phyloP scores from a whole-genome alignment of 2,329 filamentous ascomycete genomes.

The Aspergillus floridensis region DNA sequence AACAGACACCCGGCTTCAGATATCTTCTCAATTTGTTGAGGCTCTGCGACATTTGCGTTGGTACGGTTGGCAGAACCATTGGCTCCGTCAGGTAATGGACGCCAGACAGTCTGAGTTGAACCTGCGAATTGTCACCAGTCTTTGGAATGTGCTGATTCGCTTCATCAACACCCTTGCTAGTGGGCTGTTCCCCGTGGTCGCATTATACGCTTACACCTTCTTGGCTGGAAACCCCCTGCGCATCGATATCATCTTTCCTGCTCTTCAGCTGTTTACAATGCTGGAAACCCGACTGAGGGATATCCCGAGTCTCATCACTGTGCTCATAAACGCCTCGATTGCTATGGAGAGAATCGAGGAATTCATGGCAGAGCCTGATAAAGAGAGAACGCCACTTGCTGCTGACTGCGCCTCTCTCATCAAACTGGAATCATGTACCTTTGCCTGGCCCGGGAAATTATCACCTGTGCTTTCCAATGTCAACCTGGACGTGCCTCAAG shows the following conservation, averaged over 20 bases:
- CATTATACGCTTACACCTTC: conserved; percentile 77
- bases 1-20: conserved; percentile 75
- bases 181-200: conserved; percentile 73
- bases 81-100: conserved; percentile 68
- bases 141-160: conserved; percentile 62
- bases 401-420: conserved; percentile 30
- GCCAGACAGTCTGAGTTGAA: conserved; percentile 66
- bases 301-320: conserved; percentile 71
- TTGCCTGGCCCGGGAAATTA: conserved; percentile 72
- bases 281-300: conserved; percentile 71
- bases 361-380: conserved; percentile 84
- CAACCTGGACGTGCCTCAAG: conserved; percentile 53
- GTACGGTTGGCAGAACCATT: conserved; percentile 79
- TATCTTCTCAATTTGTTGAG: conserved; percentile 82
- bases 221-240: conserved; percentile 65
- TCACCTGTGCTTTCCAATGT: conserved; percentile 56
- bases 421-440: conserved; percentile 62
- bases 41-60: conserved; percentile 76
- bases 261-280: conserved; percentile 75
- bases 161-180: conserved; percentile 70
- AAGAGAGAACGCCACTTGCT: conserved; percentile 59
- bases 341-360: conserved; percentile 77
- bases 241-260: conserved; percentile 82
- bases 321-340: conserved; percentile 77
- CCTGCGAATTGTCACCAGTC: conserved; percentile 60